phyloP scores from a whole-genome alignment of 1,139 yeast species.

The Saccharomycopsis hybrid region DNA sequence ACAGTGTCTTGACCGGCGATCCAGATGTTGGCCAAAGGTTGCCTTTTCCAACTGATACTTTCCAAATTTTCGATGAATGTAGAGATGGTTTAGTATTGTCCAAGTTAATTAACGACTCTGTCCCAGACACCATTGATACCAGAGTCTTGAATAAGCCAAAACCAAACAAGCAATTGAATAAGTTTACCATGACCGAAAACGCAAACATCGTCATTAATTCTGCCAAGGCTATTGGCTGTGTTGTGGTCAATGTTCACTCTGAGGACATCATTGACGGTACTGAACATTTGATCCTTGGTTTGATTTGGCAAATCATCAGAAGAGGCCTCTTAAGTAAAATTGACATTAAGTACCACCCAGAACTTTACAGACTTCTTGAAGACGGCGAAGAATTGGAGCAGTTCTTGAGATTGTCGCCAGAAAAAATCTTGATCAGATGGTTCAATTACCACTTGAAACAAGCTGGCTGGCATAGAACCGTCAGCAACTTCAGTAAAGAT shows the following conservation, averaged over 20 bases:
- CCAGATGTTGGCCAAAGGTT: slow-evolving; percentile 74
- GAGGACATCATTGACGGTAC: slow-evolving; percentile 96
- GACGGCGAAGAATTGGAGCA: slow-evolving; percentile 98
- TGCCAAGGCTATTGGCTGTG: slow-evolving; percentile 97
- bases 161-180: slow-evolving; percentile 76
- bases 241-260: slow-evolving; percentile 94
- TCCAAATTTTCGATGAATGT: slow-evolving; percentile 95
- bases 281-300: slow-evolving; percentile 90
- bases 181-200: slow-evolving; percentile 93
- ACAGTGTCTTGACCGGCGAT: slow-evolving; percentile 88
- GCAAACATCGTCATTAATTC: slow-evolving; percentile 97
- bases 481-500: slow-evolving; percentile 77
- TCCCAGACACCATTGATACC: slow-evolving; percentile 96
- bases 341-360: slow-evolving; percentile 95
- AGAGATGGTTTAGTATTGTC: slow-evolving; percentile 92
- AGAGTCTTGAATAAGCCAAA: slow-evolving; percentile 90
- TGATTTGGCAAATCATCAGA: slow-evolving; percentile 97
- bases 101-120: slow-evolving; percentile 92
- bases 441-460: slow-evolving; percentile 92
- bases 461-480: slow-evolving; percentile 87
- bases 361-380: slow-evolving; percentile 85
- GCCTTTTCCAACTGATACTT: slow-evolving; percentile 91
- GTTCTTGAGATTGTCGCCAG: slow-evolving; percentile 93
- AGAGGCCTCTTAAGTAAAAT: slow-evolving; percentile 91
- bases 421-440: slow-evolving; percentile 95